Evolutionary conservation across 1,139 yeast genomes (phyloP).

Genomic region (Ogataea hybrid): DNA sequence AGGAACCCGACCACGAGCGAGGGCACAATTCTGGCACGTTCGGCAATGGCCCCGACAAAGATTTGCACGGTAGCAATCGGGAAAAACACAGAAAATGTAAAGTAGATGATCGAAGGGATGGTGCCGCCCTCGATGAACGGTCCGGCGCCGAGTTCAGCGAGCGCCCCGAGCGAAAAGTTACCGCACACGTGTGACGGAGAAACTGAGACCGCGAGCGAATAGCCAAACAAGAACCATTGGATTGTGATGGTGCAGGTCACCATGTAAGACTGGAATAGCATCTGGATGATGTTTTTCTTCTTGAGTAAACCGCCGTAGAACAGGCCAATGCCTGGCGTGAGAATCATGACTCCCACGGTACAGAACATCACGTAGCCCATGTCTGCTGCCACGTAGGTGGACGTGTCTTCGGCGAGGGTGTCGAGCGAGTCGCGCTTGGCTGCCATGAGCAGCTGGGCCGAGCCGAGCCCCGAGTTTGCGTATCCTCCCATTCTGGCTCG

Average conservation of each 20-base stretch:
- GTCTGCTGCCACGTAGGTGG: constrained; percentile 31
- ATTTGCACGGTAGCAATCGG: constrained; percentile 49
- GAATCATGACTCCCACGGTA: constrained; percentile 41
- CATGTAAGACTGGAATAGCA: constrained; percentile 42
- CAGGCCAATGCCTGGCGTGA: constrained; percentile 45
- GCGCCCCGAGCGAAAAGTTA: constrained; percentile 41
- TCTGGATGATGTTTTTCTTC: constrained; percentile 39
- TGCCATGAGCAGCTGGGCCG: constrained; percentile 25
- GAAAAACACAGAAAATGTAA: constrained; percentile 43
- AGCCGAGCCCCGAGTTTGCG: constrained; percentile 32
- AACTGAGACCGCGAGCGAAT: constrained; percentile 42
- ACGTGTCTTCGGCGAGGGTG: constrained; percentile 29
- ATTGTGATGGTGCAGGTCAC: constrained; percentile 39
- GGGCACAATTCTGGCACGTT: constrained; percentile 42
- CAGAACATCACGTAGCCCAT: constrained; percentile 40
- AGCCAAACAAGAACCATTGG: constrained; percentile 45
- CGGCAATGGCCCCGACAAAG: constrained; percentile 45
- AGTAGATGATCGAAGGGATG: constrained; percentile 41
- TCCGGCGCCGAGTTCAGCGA: constrained; percentile 37
- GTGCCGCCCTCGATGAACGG: constrained; percentile 38
- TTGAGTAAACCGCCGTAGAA: constrained; percentile 42
- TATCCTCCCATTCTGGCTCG: constrained; percentile 22
- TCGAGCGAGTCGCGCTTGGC: constrained; percentile 22
- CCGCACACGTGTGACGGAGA: constrained; percentile 39
- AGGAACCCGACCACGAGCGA: constrained; percentile 40